A percentile compares a stretch with the other conserved stretches of the same genome.
phyloP scores from a whole-genome alignment of 176 grass and related monocot genomes.

The Eremochloa ophiuroides region DNA sequence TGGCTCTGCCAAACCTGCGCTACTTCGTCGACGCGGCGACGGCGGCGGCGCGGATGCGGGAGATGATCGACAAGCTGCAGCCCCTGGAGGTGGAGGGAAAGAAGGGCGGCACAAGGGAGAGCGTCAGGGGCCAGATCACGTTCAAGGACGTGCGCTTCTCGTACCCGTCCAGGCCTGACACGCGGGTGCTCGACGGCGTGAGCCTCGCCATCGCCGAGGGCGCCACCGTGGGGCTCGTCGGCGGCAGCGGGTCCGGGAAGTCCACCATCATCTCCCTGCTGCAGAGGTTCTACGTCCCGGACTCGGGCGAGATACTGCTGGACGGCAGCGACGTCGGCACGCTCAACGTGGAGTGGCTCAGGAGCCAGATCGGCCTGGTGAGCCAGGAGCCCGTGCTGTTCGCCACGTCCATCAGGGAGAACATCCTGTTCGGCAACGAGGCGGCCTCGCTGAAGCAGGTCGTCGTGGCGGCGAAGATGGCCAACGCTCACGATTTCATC shows the following conservation, averaged over 20 bases:
- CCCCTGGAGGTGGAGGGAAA: constrained; percentile 13
- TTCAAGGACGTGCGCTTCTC: constrained; percentile 46
- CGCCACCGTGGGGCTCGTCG: constrained; percentile 47
- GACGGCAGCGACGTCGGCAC: constrained; percentile 37
- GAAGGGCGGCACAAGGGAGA: constrained; percentile 23
- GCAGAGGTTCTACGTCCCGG: constrained; percentile 51
- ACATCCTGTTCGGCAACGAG: constrained; percentile 59
- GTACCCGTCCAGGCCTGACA: constrained; percentile 54
- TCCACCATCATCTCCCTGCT: constrained; percentile 55
- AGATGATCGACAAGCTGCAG: constrained; percentile 27
- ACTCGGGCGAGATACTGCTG: constrained; percentile 33
- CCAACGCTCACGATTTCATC: constrained; percentile 64
- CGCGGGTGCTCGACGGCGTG: constrained; percentile 35
- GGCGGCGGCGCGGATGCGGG: constrained; percentile 25
- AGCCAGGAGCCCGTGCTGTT: constrained; percentile 61
- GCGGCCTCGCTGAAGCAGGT: constrained; percentile 44
- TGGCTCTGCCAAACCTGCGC: constrained; percentile 32
- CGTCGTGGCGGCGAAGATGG: constrained; percentile 44
- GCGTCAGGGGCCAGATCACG: constrained; percentile 19
- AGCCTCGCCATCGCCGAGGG: constrained; percentile 33
- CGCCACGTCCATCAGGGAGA: constrained; percentile 52
- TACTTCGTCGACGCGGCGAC: constrained; percentile 37
- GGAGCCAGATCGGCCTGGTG: constrained; percentile 54
- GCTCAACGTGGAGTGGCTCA: constrained; percentile 46
- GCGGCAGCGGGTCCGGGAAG: constrained; percentile 52